Conservation (phyloP, 345 rosid genomes). For the Camelina hispida region DNA sequence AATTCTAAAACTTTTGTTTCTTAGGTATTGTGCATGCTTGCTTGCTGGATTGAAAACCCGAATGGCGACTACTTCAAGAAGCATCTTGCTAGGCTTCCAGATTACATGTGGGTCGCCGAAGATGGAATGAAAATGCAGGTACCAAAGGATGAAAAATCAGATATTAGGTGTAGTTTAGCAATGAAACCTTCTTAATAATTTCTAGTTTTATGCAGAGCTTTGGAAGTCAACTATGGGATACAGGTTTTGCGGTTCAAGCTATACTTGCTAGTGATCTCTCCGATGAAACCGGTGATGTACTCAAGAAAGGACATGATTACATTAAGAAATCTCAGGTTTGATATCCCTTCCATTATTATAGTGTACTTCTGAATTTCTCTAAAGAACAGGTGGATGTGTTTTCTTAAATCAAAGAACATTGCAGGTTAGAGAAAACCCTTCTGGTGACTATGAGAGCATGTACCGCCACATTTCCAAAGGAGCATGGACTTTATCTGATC, state of each 20-base stretch:
- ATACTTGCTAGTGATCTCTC: conserved; percentile 49
- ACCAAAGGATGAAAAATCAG: too few relatives aligned
- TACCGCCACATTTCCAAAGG: conserved; percentile 64
- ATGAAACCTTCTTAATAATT: too few relatives aligned
- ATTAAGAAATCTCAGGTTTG: conserved; percentile 67
- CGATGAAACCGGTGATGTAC: conserved; percentile 47
- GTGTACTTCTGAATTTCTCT: background rate
- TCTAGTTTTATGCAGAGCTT: conserved; percentile 45
- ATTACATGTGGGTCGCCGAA: conserved; percentile 70
- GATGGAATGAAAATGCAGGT: conserved; percentile 70
- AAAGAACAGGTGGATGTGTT: background rate
- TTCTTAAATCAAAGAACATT: conserved; percentile 1
- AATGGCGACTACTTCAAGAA: conserved; percentile 59
- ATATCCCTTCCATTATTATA: background rate
- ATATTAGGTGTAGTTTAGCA: background rate
- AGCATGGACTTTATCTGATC: conserved; percentile 61
- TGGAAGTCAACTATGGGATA: conserved; percentile 69
- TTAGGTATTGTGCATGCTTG: conserved; percentile 55
- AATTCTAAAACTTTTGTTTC: background rate
- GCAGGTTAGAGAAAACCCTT: conserved; percentile 61
- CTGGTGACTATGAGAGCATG: conserved; percentile 60
- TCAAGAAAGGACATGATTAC: conserved; percentile 54
- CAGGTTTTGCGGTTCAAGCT: conserved; percentile 57
- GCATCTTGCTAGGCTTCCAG: conserved; percentile 61
- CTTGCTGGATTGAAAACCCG: conserved; percentile 73